Percentiles rank a stretch among this genome's conserved stretches.
Conservation (phyloP, 2,329 filamentous ascomycete genomes). For the Exophiala sp. region DNA sequence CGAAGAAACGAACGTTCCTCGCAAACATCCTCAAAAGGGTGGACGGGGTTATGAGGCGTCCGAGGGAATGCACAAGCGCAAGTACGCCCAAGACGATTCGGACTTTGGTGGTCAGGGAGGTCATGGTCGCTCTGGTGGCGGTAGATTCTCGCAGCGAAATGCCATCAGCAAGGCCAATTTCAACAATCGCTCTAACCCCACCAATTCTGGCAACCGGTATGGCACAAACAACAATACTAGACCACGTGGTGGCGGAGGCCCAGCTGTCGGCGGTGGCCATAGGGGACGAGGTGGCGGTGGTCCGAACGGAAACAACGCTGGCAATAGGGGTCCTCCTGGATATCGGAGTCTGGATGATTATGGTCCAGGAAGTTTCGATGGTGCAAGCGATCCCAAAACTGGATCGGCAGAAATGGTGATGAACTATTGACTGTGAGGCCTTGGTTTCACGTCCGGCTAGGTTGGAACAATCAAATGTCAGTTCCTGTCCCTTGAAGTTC, state of each 20-base stretch:
- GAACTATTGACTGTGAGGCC: conserved; percentile 22
- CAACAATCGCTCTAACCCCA: conserved; percentile 19
- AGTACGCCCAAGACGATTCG: conserved; percentile 54
- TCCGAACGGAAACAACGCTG: conserved; percentile 33
- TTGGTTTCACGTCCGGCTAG: background rate
- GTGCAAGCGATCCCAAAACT: conserved; percentile 22
- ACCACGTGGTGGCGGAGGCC: conserved; percentile 10
- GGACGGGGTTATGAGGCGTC: conserved; percentile 42
- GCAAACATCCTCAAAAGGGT: conserved; percentile 3
- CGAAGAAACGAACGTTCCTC: conserved; percentile 60
- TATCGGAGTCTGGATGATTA: conserved; percentile 68
- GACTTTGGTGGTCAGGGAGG: conserved; percentile 41
- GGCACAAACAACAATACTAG: conserved; percentile 6
- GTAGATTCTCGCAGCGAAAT: conserved; percentile 19
- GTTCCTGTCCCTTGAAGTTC: too few relatives aligned
- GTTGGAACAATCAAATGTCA: background rate
- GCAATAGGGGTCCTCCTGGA: conserved; percentile 44
- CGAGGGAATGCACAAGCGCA: conserved; percentile 59
- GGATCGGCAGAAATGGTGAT: conserved; percentile 28
- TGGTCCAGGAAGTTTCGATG: conserved; percentile 31
- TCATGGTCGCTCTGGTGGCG: conserved; percentile 30
- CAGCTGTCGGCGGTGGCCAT: conserved; percentile 8
- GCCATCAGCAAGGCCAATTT: conserved; percentile 25
- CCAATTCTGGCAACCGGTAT: conserved; percentile 1
- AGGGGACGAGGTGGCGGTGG: conserved; percentile 8